A percentile compares a stretch with the other conserved stretches of the same genome.
Evolutionary conservation across 1,284 basidiomycete genomes (phyloP).

Genomic region (Cerrena zonata): DNA sequence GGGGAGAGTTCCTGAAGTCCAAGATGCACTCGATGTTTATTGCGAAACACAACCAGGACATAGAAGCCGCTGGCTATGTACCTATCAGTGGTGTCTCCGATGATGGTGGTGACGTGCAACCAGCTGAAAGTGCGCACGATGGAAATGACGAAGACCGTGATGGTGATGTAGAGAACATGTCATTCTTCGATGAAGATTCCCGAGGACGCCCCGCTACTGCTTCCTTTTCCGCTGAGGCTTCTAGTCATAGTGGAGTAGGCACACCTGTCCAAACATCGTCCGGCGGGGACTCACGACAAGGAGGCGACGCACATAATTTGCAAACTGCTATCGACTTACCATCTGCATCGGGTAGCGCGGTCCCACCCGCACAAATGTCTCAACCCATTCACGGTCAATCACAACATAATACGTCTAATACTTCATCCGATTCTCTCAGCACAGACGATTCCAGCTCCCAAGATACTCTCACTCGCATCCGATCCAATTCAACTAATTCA

Average conservation of each 20-base stretch:
- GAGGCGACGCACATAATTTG: neutral
- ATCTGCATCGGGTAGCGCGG: neutral
- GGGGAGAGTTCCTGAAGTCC: conserved; percentile 1
- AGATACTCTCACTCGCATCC: neutral
- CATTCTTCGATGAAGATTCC: conserved; percentile 3
- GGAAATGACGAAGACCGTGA: neutral
- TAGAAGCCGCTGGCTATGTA: conserved; percentile 5
- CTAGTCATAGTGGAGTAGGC: neutral
- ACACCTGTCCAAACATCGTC: neutral
- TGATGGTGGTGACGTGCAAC: neutral
- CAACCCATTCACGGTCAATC: neutral
- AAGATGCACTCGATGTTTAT: neutral
- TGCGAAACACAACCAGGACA: neutral
- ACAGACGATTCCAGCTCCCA: conserved; percentile 10
- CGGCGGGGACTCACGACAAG: neutral
- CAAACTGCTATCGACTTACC: neutral
- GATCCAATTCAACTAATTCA: conserved; percentile 4
- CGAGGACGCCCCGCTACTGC: neutral
- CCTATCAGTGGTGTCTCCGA: conserved; percentile 2
- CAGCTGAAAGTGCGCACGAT: neutral
- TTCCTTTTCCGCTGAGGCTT: neutral
- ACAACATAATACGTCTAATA: neutral
- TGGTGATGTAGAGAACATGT: neutral
- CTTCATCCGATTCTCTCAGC: conserved; percentile 10
- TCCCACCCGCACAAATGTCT: neutral